Conservation (phyloP, 2,329 filamentous ascomycete genomes). For the Aspergillus sp. region DNA sequence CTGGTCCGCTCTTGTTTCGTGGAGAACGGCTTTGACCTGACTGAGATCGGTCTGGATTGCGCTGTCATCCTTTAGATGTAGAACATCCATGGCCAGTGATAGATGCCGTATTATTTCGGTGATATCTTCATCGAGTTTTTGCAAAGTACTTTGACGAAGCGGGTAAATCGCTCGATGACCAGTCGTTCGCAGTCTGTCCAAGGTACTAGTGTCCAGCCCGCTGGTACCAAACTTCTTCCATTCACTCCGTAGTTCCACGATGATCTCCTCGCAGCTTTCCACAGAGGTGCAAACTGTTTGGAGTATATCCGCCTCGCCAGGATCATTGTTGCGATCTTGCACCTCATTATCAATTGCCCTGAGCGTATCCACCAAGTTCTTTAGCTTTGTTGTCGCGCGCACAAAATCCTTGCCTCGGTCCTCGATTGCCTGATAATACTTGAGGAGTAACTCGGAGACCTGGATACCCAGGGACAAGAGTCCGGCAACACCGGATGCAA, state of each 20-base stretch:
- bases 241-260: neutral
- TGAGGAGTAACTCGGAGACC: slow-evolving; percentile 14
- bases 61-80: neutral
- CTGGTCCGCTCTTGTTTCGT: neutral
- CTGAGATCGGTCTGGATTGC: neutral
- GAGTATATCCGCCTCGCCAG: neutral
- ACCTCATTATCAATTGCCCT: neutral
- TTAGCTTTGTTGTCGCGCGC: neutral
- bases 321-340: neutral
- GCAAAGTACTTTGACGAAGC: neutral
- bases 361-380: neutral
- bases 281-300: neutral
- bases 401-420: neutral
- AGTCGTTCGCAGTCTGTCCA: neutral
- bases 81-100: neutral
- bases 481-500: slow-evolving; percentile 20
- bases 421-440: neutral
- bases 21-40: neutral
- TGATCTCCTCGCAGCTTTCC: neutral
- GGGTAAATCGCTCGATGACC: neutral
- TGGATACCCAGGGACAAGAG: slow-evolving; percentile 32
- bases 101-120: neutral
- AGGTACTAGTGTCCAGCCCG: neutral
- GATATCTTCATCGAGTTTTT: neutral
- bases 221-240: neutral